These are phyloP conservation scores for Pythium biforme DNA, from an alignment of 352 stramenopile species.

Conservation along the genomic window DNA sequence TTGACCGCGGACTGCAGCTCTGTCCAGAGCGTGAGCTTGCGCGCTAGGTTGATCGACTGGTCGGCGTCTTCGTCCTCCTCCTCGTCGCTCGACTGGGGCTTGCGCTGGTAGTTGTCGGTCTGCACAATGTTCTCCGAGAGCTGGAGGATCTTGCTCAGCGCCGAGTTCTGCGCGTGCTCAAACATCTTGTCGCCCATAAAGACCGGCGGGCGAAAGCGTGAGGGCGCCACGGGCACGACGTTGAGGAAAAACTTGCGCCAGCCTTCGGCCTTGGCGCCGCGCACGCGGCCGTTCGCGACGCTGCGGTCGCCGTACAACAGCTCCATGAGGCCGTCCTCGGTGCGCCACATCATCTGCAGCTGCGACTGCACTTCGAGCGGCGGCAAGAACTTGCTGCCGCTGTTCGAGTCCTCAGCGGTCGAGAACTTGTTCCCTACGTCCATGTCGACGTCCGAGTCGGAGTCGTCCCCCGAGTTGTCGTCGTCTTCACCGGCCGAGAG, in stretches of 20 bases:
- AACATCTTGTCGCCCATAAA: conserved; percentile 95
- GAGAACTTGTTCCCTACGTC: conserved; percentile 41
- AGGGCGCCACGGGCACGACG: conserved; percentile 96
- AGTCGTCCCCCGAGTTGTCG: conserved; percentile 45
- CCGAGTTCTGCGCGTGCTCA: conserved; percentile 97
- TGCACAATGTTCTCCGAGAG: conserved; percentile 90
- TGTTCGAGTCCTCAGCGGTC: conserved; percentile 58
- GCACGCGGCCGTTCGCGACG: conserved; percentile 59
- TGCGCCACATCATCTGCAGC: conserved; percentile 93
- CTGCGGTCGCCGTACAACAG: conserved; percentile 90
- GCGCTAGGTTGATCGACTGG: conserved; percentile 76
- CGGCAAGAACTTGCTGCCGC: conserved; percentile 93
- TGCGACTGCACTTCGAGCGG: conserved; percentile 95
- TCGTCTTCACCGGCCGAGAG: conserved; percentile 52
- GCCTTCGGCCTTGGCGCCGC: conserved; percentile 56
- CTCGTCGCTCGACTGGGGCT: conserved; percentile 35
- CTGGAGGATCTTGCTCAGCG: conserved; percentile 94
- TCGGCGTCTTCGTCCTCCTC: conserved; percentile 51
- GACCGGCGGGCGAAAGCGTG: conserved; percentile 97
- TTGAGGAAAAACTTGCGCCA: conserved; percentile 96
- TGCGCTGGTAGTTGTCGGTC: conserved; percentile 56
- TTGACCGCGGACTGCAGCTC: conserved; percentile 95
- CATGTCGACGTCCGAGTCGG: conserved; percentile 79
- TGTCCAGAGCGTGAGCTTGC: conserved; percentile 95
- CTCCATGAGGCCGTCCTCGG: conserved; percentile 91